Conservation (phyloP, 164 flowering plant species). For the Liquidambar formosana region DNA sequence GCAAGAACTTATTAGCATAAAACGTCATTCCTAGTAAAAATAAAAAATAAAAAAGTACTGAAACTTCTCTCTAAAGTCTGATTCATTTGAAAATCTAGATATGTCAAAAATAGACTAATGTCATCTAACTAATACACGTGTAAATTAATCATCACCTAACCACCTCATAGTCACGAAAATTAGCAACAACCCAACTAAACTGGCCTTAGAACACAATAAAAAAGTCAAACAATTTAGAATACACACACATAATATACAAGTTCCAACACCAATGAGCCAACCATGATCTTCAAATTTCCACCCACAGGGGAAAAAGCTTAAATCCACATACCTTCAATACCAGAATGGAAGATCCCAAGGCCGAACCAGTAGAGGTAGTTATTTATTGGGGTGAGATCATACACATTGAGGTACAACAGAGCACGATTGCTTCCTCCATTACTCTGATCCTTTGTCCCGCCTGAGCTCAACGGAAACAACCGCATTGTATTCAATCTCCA, state of each 20-base stretch:
- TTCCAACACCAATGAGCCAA: not conserved
- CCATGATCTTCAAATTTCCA: not conserved
- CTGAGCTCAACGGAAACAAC: slow-evolving; percentile 38
- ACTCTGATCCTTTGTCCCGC: slow-evolving; percentile 35
- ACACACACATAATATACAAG: not conserved
- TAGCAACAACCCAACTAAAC: too few relatives aligned
- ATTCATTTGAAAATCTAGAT: too few relatives aligned
- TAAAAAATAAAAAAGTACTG: too few relatives aligned
- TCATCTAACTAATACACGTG: too few relatives aligned
- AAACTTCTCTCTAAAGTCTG: too few relatives aligned
- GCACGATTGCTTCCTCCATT: slow-evolving; percentile 35
- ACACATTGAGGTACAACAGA: slow-evolving; percentile 75
- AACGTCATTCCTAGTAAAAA: too few relatives aligned
- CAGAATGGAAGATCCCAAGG: slow-evolving; percentile 90
- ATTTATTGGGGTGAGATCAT: slow-evolving; percentile 90
- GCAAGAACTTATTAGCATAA: too few relatives aligned
- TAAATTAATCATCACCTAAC: too few relatives aligned
- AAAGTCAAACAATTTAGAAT: too few relatives aligned
- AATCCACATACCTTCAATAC: slow-evolving; percentile 71
- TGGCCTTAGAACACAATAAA: too few relatives aligned
- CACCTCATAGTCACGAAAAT: too few relatives aligned
- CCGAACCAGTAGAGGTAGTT: slow-evolving; percentile 90
- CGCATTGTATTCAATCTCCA: slow-evolving; percentile 44
- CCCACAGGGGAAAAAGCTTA: not conserved
- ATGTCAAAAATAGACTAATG: too few relatives aligned